Conservation (phyloP, 176 grass and related monocot genomes). For the Oryza meyeriana region DNA sequence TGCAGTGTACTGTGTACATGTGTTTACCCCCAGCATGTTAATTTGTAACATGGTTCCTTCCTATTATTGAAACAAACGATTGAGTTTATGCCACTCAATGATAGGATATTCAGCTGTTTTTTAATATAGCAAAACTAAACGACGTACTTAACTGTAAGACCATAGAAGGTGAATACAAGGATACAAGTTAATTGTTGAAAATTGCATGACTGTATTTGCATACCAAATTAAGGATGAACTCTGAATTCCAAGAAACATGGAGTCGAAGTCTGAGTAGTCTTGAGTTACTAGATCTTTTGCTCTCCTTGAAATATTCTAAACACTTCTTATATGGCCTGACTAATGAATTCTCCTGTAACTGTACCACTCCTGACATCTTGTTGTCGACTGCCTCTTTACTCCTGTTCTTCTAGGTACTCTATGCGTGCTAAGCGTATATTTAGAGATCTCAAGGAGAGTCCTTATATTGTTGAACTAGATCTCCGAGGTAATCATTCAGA, state of each 20-base stretch:
- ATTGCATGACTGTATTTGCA: background rate
- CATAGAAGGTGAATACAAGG: background rate
- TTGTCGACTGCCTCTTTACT: background rate
- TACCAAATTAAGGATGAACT: background rate
- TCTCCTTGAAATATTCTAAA: background rate
- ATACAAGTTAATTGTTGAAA: background rate
- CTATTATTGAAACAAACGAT: background rate
- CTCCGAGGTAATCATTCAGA: slow-evolving; percentile 63
- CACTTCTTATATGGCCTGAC: background rate
- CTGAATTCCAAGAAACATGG: background rate
- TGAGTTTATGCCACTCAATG: background rate
- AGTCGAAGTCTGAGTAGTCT: background rate
- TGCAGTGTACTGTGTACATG: background rate
- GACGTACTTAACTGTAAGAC: background rate
- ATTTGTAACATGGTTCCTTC: background rate
- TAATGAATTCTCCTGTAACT: background rate
- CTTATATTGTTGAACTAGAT: slow-evolving; percentile 87
- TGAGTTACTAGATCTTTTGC: background rate
- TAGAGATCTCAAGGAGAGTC: slow-evolving; percentile 68
- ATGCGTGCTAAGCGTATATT: slow-evolving; percentile 72
- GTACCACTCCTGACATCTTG: background rate
- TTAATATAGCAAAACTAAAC: background rate
- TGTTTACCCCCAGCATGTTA: background rate
- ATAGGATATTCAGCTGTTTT: background rate
- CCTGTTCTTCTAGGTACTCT: slow-evolving; percentile 55